Evolutionary conservation across 2,329 filamentous ascomycete species (phyloP), one percentile per base, ranked within the genome.

Genomic region (Teratosphaeria destructans): DNA sequence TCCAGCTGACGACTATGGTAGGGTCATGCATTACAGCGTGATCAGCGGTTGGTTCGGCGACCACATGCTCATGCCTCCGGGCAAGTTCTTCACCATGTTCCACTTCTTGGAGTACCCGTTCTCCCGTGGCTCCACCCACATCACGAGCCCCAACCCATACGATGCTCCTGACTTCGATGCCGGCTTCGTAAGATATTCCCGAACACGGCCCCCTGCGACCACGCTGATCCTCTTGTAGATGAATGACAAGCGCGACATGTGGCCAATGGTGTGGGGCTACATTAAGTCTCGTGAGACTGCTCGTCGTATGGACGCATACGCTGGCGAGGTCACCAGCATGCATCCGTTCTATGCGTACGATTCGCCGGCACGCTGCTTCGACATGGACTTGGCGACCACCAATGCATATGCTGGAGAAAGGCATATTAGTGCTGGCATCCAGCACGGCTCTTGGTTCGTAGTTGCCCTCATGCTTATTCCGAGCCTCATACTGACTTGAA

Each of bases 21-120:
- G 58, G 4, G 88, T 92, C 52, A 92, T 92, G 88, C 89, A 92
- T 71, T 92, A 92, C 75, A 87, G 82, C 1, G 83, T 91, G 59
- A 90, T 92, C 68, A 78, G 86, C 16, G 86, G 86, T 63, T 78
- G 74, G 74, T 79, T 77, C 60, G 76, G 76, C 58, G 74, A 79
- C 70, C 77, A 82, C 67, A 80, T 82, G 74, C 71, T 75, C 56
- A 86, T 88, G 81, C 87, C 87, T 0, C 82, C 86, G 0, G 87
- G 87, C 65, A 90, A 90, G 64, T 90, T 89, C 80, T 90, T 90
- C 77, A 87, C 84, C 69, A 90, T 90, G 86, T 90, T 90, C 81
- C 86, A 89, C 72, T 90, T 90, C 81, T 73, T 90, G 47, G 85
- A 89, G 75, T 89, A 89, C 67, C 87, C 87, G 0, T 90, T 89